Evolutionary conservation across 495 filamentous ascomycete species (phyloP).

Genomic region (Choiromyces venosus): DNA sequence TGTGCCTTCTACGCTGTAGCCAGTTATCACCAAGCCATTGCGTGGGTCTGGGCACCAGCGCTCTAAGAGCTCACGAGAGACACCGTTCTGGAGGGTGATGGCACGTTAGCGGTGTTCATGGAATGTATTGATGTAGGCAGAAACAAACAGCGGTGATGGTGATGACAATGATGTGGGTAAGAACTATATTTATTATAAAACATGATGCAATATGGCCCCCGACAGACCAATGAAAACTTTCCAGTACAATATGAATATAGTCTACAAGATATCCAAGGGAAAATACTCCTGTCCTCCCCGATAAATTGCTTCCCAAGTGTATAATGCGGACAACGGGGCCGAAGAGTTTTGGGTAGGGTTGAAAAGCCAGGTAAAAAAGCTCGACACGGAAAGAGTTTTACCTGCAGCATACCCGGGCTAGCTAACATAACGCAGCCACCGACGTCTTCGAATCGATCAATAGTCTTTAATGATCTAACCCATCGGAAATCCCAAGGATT

Average conservation of each 20-base stretch:
- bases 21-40: conserved; percentile 95
- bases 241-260: neutral
- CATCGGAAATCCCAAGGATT: conserved; percentile 96
- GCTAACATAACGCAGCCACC: conserved; percentile 96
- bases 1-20: conserved; percentile 95
- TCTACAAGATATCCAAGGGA: neutral
- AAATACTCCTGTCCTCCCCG: neutral
- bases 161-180: conserved; percentile 23
- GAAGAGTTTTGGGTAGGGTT: neutral
- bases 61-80: conserved; percentile 85
- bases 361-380: neutral
- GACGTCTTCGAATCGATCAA: conserved; percentile 94
- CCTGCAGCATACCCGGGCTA: conserved; percentile 81
- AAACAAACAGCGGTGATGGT: conserved; percentile 9
- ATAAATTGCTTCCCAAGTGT: neutral
- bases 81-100: conserved; percentile 63
- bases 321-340: neutral
- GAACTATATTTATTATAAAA: conserved; percentile 40
- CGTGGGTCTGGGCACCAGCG: conserved; percentile 91
- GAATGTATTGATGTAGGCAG: conserved; percentile 15
- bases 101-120: conserved; percentile 24
- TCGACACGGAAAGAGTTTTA: conserved; percentile 30
- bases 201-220: neutral
- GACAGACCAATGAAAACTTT: neutral
- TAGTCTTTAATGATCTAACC: conserved; percentile 79